phyloP scores from a whole-genome alignment of 139 green algal genomes.

The Chlamydomonas sp. region DNA sequence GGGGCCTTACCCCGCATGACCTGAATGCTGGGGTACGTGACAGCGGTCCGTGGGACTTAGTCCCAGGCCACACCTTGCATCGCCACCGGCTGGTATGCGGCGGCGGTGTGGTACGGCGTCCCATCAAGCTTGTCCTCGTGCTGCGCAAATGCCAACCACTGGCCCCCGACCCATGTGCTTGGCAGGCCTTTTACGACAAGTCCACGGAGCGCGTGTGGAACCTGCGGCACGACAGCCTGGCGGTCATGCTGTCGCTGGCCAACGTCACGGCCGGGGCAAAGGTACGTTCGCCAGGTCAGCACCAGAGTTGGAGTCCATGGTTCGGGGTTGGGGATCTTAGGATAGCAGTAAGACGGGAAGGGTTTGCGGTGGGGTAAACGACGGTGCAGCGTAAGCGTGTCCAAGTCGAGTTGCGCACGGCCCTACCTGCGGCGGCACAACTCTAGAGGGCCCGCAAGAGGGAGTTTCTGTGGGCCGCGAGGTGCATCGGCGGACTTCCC shows the following conservation, averaged over 20 bases:
- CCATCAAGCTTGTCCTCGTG: neutral
- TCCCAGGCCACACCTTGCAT: too few species aligned
- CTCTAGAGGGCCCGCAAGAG: conserved; percentile 41
- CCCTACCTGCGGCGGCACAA: neutral
- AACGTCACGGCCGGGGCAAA: conserved; percentile 75
- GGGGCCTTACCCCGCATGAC: neutral
- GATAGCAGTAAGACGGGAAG: neutral
- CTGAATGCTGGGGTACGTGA: neutral
- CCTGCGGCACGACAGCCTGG: conserved; percentile 80
- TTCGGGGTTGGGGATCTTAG: neutral
- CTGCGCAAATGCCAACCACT: neutral
- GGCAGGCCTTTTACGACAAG: conserved; percentile 62
- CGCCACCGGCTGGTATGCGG: too few species aligned
- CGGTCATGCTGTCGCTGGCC: conserved; percentile 76
- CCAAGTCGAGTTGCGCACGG: conserved; percentile 28
- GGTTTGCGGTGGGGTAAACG: too few species aligned
- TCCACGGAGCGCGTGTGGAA: conserved; percentile 61
- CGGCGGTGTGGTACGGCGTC: neutral
- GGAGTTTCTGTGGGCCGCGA: conserved; percentile 23
- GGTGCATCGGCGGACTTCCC: neutral
- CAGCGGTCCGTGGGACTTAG: too few species aligned
- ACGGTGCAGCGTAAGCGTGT: neutral
- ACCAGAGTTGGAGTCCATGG: neutral
- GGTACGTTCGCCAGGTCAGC: conserved; percentile 28
- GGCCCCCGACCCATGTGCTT: neutral